phyloP scores from a whole-genome alignment of 371 early-diverging fungal species.

The Choanephora cucurbitarum region DNA sequence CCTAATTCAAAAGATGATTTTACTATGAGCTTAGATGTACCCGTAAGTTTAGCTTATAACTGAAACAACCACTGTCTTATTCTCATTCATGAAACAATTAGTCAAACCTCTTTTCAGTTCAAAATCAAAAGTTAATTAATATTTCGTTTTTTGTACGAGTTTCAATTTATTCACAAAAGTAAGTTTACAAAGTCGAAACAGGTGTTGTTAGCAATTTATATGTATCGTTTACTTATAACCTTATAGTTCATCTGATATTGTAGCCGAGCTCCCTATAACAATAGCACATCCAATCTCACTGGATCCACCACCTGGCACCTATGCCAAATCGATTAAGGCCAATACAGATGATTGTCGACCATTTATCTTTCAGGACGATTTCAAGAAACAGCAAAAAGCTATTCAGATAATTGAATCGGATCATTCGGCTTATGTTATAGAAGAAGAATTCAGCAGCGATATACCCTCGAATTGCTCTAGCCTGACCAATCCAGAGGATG shows the following conservation, averaged over 20 bases:
- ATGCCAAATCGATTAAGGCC: not conserved
- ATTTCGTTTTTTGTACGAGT: conserved; percentile 25
- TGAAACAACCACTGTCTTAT: not conserved
- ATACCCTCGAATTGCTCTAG: too few relatives aligned
- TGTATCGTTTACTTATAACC: not conserved
- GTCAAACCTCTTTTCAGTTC: conserved; percentile 23
- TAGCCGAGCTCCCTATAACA: conserved; percentile 30
- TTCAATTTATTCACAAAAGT: conserved; percentile 25
- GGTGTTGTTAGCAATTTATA: not conserved
- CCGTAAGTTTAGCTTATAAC: conserved; percentile 22
- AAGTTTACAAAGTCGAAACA: conserved; percentile 2
- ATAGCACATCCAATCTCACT: conserved; percentile 38
- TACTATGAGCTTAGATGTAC: conserved; percentile 24
- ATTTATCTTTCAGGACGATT: not conserved
- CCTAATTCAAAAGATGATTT: conserved; percentile 21
- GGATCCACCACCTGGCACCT: conserved; percentile 36
- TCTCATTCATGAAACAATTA: not conserved
- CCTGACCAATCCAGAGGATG: too few relatives aligned
- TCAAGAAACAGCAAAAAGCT: not conserved
- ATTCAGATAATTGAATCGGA: not conserved
- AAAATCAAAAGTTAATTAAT: conserved; percentile 28
- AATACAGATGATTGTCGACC: not conserved
- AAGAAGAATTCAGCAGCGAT: too few relatives aligned
- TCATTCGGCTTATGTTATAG: not conserved
- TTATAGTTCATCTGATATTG: conserved; percentile 18